Base-by-base conservation (phyloP, 2,329 filamentous ascomycete genomes). In the Fusarium nodosum region DNA sequence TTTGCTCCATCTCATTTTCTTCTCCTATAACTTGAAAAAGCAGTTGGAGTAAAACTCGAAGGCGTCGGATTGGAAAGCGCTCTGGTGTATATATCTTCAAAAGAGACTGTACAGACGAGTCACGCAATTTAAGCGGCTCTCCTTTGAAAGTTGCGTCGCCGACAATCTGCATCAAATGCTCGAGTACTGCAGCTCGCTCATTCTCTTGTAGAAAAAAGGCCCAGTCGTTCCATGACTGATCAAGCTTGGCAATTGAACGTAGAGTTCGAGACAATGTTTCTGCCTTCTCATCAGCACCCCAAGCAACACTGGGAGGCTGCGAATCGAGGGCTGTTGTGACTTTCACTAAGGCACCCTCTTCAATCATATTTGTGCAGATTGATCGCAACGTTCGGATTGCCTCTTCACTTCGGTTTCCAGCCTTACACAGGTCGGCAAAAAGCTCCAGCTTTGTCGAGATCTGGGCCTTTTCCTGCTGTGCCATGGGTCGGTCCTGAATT, bases 381-480 rank as follows among this genome's bases (percentile, higher is more conserved):
- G 86, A 84, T 51, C 84, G 81, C 9, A 91, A 82, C 3, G 87
- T 85, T 33, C 85, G 82, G 13, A 87, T 82, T 0, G 90, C 86
- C 64, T 91, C 87, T 4, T 87, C 84, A 20, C 80, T 79, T 46
- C 86, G 82, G 7, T 86, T 86, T 16, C 82, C 78, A 2, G 80
- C 77, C 68, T 85, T 87, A 69, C 86, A 88, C 2, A 89, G 74
- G 39, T 91, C 88, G 4, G 87, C 90, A 70, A 92, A 84, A 13
- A 87, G 83, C 74, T 93, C 91, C 39, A 92, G 81, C 74, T 93
- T 93, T 55, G 83, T 83, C 0, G 85, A 79, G 2, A 92, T 79
- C 64, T 90, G 85, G 0, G 88, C 90, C 66, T 84, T 84, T 44
- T 87, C 83, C 76, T 85, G 87, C 60, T 92, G 90, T 0, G 78